Conservation (phyloP, 2,329 filamentous ascomycete species). For the Emericellopsis cladophorae region DNA sequence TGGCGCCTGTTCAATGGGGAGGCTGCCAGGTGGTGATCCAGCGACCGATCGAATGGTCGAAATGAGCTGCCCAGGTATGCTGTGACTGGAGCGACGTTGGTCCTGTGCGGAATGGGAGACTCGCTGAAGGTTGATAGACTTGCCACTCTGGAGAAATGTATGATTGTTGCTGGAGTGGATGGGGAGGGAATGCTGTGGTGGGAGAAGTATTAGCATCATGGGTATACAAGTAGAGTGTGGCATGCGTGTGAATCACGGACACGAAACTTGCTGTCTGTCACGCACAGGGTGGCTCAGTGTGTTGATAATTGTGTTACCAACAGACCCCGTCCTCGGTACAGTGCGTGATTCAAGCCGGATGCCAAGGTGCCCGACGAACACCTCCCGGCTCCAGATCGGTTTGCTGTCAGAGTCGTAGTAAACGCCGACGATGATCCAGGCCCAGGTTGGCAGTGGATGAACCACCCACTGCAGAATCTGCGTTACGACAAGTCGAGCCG, state of each 20-base stretch:
- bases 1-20: constrained; percentile 10
- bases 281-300: constrained; percentile 1
- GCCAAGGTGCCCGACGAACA: constrained; percentile 22
- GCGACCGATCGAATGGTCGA: constrained; percentile 12
- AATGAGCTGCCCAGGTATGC: constrained; percentile 19
- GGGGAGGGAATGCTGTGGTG: constrained; percentile 2
- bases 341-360: constrained; percentile 3
- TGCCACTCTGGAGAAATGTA: not conserved
- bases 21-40: constrained; percentile 23
- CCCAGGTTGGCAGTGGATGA: constrained; percentile 21
- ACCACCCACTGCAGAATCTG: constrained; percentile 20
- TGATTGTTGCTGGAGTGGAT: not conserved
- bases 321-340: not conserved
- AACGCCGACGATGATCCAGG: constrained; percentile 30
- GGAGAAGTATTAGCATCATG: not conserved
- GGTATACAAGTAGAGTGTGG: too few species aligned
- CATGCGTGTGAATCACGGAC: too few species aligned
- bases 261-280: too few species aligned
- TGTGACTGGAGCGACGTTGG: constrained; percentile 16
- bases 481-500: constrained; percentile 30
- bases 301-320: not conserved
- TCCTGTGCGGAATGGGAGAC: constrained; percentile 2
- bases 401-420: constrained; percentile 30
- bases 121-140: not conserved
- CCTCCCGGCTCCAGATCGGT: constrained; percentile 31